A percentile compares a stretch with the other conserved stretches of the same genome.
These are phyloP conservation scores for Xenosphaeropsis pyriputrescens DNA, from an alignment of 2,329 filamentous ascomycete species.

Conservation along the genomic window DNA sequence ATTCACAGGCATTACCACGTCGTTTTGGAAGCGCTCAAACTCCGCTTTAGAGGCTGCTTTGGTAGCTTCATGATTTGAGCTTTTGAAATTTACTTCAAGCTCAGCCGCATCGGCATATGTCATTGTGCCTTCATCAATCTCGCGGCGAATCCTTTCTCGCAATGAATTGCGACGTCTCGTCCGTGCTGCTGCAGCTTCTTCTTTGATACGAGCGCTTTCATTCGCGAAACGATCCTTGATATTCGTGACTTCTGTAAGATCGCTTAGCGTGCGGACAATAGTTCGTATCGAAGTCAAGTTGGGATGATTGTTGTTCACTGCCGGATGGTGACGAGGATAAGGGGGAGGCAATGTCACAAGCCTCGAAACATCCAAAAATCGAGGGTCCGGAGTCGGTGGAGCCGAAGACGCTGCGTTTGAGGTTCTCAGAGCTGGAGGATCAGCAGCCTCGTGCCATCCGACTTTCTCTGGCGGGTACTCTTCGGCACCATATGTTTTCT, in stretches of 20 bases:
- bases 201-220: slow-evolving; percentile 41
- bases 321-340: slow-evolving; percentile 87
- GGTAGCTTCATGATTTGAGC: slow-evolving; percentile 52
- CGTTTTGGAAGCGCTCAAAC: slow-evolving; percentile 72
- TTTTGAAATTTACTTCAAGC: slow-evolving; percentile 61
- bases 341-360: slow-evolving; percentile 87
- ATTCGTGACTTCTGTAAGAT: slow-evolving; percentile 55
- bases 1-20: slow-evolving; percentile 74
- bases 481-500: slow-evolving; percentile 18
- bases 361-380: slow-evolving; percentile 71
- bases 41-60: slow-evolving; percentile 65
- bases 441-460: slow-evolving; percentile 30
- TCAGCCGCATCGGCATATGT: slow-evolving; percentile 71
- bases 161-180: slow-evolving; percentile 46
- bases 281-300: slow-evolving; percentile 67
- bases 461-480: slow-evolving; percentile 54
- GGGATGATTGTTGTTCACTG: slow-evolving; percentile 91
- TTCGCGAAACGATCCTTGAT: slow-evolving; percentile 48
- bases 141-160: slow-evolving; percentile 60
- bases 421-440: slow-evolving; percentile 14
- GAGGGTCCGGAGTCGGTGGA: slow-evolving; percentile 29
- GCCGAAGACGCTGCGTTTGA: slow-evolving; percentile 17
- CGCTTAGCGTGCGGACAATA: slow-evolving; percentile 57
- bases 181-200: slow-evolving; percentile 35
- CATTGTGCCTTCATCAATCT: slow-evolving; percentile 65